Percentiles rank a stretch among this genome's conserved stretches.
Conservation (phyloP, 148 eudicot species). For the Fagopyrum esculentum region DNA sequence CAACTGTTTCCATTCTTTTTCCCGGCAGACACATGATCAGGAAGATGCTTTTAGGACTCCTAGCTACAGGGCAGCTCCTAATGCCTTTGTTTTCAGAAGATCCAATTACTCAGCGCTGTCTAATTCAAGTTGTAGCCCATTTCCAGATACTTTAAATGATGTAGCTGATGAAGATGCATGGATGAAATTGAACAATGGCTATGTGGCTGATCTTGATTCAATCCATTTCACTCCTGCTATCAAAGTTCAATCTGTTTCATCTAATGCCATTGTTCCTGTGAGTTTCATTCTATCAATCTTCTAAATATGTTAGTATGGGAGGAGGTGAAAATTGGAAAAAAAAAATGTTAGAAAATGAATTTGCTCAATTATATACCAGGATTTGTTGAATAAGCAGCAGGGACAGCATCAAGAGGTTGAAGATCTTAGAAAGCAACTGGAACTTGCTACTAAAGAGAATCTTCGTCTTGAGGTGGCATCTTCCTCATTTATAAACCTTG, state of each 20-base stretch:
- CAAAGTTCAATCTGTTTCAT: conserved; percentile 60
- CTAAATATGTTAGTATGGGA: background rate
- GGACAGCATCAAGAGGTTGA: conserved; percentile 42
- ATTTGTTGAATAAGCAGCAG: conserved; percentile 29
- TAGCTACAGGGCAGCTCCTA: conserved; percentile 50
- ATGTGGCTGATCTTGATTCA: conserved; percentile 83
- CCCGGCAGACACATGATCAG: conserved; percentile 28
- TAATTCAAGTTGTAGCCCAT: conserved; percentile 54
- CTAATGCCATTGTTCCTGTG: conserved; percentile 46
- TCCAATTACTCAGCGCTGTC: conserved; percentile 39
- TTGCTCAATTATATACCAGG: conserved; percentile 28
- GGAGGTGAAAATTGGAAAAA: background rate
- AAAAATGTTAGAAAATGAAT: background rate
- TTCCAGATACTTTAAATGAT: conserved; percentile 57
- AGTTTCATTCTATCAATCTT: conserved; percentile 20
- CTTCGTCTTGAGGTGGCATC: conserved; percentile 52
- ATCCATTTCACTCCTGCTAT: conserved; percentile 78
- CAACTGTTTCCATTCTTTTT: conserved; percentile 5
- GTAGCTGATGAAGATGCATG: conserved; percentile 90
- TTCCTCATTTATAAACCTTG: conserved; percentile 5
- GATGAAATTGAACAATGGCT: conserved; percentile 87
- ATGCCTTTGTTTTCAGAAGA: conserved; percentile 63
- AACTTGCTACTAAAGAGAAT: conserved; percentile 51
- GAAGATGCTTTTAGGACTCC: conserved; percentile 80
- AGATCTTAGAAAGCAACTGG: conserved; percentile 52